Evolutionary conservation across 2,329 filamentous ascomycete species (phyloP).

Genomic region (Massarina eburnea): DNA sequence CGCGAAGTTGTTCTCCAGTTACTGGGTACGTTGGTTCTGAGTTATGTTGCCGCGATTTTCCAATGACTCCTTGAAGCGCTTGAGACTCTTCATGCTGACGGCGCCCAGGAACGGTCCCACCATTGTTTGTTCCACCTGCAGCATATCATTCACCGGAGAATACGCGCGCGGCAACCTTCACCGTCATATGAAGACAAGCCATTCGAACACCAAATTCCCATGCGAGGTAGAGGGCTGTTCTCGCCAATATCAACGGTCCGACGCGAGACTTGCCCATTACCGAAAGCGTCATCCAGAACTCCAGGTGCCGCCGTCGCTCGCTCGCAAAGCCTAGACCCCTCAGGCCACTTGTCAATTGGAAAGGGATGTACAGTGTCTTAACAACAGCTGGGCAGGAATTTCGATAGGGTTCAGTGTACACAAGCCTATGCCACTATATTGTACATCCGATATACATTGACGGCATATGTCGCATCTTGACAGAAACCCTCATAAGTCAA

Average conservation of each 20-base stretch:
- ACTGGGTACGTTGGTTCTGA: not conserved
- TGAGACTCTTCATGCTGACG: too few species aligned
- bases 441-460: too few species aligned
- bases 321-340: not conserved
- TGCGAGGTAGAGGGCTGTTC: constrained; percentile 1
- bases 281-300: constrained; percentile 1
- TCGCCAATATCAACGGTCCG: not conserved
- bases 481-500: too few species aligned
- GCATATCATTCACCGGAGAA: not conserved
- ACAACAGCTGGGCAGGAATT: too few species aligned
- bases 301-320: not conserved
- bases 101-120: not conserved
- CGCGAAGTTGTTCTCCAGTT: too few species aligned
- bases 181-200: not conserved
- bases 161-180: constrained; percentile 5
- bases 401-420: too few species aligned
- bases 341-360: not conserved
- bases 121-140: not conserved
- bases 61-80: not conserved
- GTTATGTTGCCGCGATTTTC: not conserved
- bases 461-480: too few species aligned
- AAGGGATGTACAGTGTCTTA: too few species aligned
- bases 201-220: not conserved
- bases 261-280: not conserved
- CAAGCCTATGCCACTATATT: too few species aligned